Evolutionary conservation across 2,329 filamentous ascomycete genomes (phyloP), one percentile per base, ranked within the genome.

Genomic region (Fusarium sp.): DNA sequence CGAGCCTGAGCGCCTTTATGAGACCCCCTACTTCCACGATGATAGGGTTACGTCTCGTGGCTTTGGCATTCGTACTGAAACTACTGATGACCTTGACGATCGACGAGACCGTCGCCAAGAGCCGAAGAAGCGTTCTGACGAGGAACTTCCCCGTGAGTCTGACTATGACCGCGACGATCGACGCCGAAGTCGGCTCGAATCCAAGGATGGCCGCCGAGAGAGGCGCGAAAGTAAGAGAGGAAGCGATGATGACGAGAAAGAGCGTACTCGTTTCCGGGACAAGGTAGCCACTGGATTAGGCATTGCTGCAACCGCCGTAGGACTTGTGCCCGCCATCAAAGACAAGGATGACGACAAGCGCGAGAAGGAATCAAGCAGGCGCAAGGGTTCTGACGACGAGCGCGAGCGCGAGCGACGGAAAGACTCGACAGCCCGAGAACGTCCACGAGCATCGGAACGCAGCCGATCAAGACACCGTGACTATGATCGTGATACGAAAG

Each of bases 21-120:
- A 80, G 15, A 62, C 74, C 7, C 62, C 73, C 3, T 77, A 78
- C 31, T 86, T 84, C 67, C 82, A 81, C 18, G 86, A 88, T 53
- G 84, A 87, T 2, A 79, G 78, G 39, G 79, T 88, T 13, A 62
- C 79, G 3, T 63, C 78, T 11, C 86, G 87, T 40, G 87, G 86
- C 1, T 88, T 88, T 65, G 86, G 86, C 27, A 83, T 88, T 61
- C 84, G 86, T 23, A 82, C 84, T 9, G 83, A 81, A 30, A 70
- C 76, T 23, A 71, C 52, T 57, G 78, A 62, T 73, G 78, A 81
- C 23, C 77, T 79, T 37, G 83, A 85, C 16, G 84, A 86, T 27
- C 78, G 81, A 23, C 82, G 80, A n/a, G 78, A 84, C 8, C 79
- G 78, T 7, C 78, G 80, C 8, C 62, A 77, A 12, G 78, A 79